Evolutionary conservation across 73 alveolate species (phyloP).

Genomic region (Paramecium octaurelia): DNA sequence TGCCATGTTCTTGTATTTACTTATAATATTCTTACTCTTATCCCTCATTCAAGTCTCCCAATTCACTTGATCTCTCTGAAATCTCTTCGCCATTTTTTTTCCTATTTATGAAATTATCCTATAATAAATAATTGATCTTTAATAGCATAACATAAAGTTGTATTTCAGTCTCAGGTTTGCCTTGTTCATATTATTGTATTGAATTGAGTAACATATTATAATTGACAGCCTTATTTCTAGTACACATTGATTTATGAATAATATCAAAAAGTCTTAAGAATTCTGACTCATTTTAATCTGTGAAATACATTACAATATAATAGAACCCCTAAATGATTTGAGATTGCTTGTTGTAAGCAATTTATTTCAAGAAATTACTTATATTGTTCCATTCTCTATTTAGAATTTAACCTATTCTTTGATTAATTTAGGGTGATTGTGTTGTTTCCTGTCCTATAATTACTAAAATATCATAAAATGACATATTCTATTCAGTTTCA

Average conservation of each 20-base stretch:
- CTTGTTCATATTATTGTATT: neutral
- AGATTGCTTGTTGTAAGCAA: neutral
- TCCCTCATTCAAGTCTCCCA: neutral
- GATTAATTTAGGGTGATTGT: neutral
- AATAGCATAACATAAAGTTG: neutral
- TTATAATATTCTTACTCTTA: neutral
- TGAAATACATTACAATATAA: neutral
- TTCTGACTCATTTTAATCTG: conserved; percentile 13
- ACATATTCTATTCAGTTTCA: neutral
- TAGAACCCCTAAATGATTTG: neutral
- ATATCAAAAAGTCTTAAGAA: neutral
- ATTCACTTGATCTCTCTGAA: conserved; percentile 41
- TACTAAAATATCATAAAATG: neutral
- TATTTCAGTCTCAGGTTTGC: neutral
- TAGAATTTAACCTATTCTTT: neutral
- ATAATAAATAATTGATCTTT: neutral
- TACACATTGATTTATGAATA: neutral
- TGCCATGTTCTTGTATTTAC: neutral
- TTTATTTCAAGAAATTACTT: neutral
- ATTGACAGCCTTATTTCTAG: conserved; percentile 2
- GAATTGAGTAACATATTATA: neutral
- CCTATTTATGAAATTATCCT: neutral
- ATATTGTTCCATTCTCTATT: conserved; percentile 23
- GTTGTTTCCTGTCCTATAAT: neutral
- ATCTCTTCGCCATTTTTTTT: neutral